Base-by-base conservation (phyloP, 371 early-diverging fungal species). In the Smittium culicis region DNA sequence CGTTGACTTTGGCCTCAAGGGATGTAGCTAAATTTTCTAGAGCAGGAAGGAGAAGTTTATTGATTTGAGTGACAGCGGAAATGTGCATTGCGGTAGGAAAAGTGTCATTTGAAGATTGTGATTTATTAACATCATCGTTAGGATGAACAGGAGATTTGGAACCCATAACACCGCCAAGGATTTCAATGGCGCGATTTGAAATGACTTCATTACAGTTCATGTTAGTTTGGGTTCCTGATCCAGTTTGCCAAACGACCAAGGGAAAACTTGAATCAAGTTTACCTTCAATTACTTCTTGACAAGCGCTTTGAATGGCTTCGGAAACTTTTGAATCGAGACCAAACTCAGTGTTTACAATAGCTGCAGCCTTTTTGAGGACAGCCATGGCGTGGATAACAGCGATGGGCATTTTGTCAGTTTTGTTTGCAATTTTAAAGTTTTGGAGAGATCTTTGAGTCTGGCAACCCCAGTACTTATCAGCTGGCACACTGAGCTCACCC, bases 31-130 rank as follows among this genome's bases (percentile, higher is more conserved):
- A 81, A 28, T 73, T 68, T 34, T 81, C 81, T 62, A 96, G 75
- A 27, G 92, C 86, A 25, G 97, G 94, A 64, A 93, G 68, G 60
- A 96, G 85, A 27, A 79, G 79, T 30, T 83, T 70, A 76, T 86
- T 80, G 73, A 95, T 83, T 73, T 92, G 91, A 20, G 85, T 73
- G 45, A 86, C 91, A 35, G 93, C 92, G 32, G 93, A 85, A 67
- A 96, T 85, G 80, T 95, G 96, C 96, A 96, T 96, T 63, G 93
- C 95, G n/a, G 96, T 95, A 45, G 96, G 96, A 83, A 96, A 96
- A 55, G 94, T 90, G 74, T 96, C 96, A 71, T 96, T 96, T 55
- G 93, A 92, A 24, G 94, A 94, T 79, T 95, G 96, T 71, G 87
- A 86, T 85, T 89, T 93, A 83, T 96, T 96, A 73, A 95, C 94